Evolutionary conservation across 805 yeast species (phyloP).

Genomic region (Tetrapisispora pingtungensis): DNA sequence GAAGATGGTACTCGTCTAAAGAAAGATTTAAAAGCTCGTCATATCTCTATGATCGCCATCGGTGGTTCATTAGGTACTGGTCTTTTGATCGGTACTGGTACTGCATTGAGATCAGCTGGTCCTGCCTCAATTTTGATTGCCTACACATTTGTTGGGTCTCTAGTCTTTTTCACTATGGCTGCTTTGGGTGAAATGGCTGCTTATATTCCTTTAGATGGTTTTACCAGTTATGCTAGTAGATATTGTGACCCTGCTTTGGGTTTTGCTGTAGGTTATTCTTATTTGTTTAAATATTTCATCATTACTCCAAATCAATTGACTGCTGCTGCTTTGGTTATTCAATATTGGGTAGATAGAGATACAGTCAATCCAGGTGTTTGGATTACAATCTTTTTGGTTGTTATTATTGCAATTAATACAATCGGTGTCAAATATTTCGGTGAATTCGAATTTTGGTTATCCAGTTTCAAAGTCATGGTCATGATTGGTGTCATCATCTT

Average conservation of each 20-base stretch:
- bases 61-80: slow-evolving; percentile 85
- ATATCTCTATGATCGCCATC: slow-evolving; percentile 63
- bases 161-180: slow-evolving; percentile 60
- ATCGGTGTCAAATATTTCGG: slow-evolving; percentile 37
- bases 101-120: slow-evolving; percentile 61
- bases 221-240: slow-evolving; percentile 46
- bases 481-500: slow-evolving; percentile 58
- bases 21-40: slow-evolving; percentile 39
- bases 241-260: slow-evolving; percentile 42
- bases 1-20: slow-evolving; percentile 10
- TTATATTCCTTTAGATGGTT: slow-evolving; percentile 57
- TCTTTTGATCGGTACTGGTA: slow-evolving; percentile 65
- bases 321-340: slow-evolving; percentile 39
- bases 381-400: slow-evolving; percentile 34
- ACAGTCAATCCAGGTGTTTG: slow-evolving; percentile 36
- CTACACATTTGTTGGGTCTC: slow-evolving; percentile 58
- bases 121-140: slow-evolving; percentile 47
- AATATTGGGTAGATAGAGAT: slow-evolving; percentile 35
- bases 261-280: slow-evolving; percentile 38
- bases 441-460: slow-evolving; percentile 40
- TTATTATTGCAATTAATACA: slow-evolving; percentile 30
- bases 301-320: slow-evolving; percentile 38
- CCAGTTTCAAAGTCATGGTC: slow-evolving; percentile 53
- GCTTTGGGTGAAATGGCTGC: slow-evolving; percentile 64
- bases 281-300: slow-evolving; percentile 38